Base-by-base conservation (phyloP, 1,284 basidiomycete species). In the Puccinia horiana region DNA sequence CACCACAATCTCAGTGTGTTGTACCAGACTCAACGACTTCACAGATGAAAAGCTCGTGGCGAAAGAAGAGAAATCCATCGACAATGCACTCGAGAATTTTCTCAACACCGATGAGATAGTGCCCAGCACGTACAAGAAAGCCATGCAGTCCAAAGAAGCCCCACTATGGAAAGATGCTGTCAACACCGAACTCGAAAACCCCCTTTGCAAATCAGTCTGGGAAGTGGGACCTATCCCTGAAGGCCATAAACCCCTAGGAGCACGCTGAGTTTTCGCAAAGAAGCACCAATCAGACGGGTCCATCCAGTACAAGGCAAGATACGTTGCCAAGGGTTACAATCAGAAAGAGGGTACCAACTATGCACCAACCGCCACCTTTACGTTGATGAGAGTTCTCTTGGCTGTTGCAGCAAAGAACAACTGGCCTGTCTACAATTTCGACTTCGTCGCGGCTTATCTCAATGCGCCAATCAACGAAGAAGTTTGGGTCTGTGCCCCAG, bases 381-480 rank as follows among this genome's bases (percentile, higher is more conserved):
- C 35, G 16, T 73, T 42, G 14, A 29, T 72, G 37, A 9, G 69
- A 5, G 5, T 72, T 9, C 16, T 72, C 9, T 14, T 72, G 14
- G 16, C 37, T 11, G 3, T 72, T 12, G 69, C 42, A 29, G 69
- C 69, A 4, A 40, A 29, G 26, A 16, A 14, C 47, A 47, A 29
- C 6, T 72, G 69, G 42, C 52, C n/a, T n/a, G n/a, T n/a, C n/a
- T n/a, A n/a, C n/a, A n/a, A n/a, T n/a, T n/a, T n/a, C n/a, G n/a
- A n/a, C 18, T 69, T 47, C 18, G 23, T 47, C 11, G 65, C 65
- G 2, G 44, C 44, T 20, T 69, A 58, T n/a, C 26, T 58, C 23
- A 58, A 58, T n/a, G n/a, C 58, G 5, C 58, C 58, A 11, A 63
- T 35, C 26, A 40, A 70, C 67, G 20, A 70, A 52, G 67, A 70